Evolutionary conservation across 208 protist genomes (phyloP).

Genomic region (Leptomonas pyrrhocoris): DNA sequence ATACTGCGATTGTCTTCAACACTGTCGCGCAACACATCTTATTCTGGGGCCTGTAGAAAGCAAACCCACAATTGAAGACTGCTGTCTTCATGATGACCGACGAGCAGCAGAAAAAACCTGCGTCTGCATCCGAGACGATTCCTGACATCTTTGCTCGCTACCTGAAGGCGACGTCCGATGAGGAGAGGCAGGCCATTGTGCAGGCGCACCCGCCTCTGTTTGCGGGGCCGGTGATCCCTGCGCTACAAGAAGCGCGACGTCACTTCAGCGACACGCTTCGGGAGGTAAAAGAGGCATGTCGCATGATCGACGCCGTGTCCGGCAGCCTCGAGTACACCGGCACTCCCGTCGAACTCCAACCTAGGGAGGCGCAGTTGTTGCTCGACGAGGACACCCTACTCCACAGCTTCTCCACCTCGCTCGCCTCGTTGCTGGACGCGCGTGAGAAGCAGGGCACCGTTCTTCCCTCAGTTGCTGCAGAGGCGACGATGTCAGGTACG

Average conservation of each 20-base stretch:
- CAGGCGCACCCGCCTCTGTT: constrained; percentile 33
- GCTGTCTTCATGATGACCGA: no score
- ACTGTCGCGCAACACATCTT: no score
- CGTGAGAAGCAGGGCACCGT: constrained; percentile 7
- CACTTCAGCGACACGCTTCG: constrained; percentile 36
- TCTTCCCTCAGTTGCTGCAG: not conserved
- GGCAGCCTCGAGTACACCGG: constrained; percentile 43
- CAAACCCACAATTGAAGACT: no score
- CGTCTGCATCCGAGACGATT: constrained; percentile 12
- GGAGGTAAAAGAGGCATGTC: constrained; percentile 44
- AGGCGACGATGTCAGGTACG: not conserved
- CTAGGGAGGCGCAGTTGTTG: constrained; percentile 37
- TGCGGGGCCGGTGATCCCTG: constrained; percentile 36
- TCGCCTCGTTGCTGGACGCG: constrained; percentile 33
- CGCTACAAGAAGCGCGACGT: constrained; percentile 38
- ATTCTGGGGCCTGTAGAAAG: no score
- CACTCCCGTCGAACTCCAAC: constrained; percentile 31
- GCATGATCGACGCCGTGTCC: constrained; percentile 51
- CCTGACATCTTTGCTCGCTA: constrained; percentile 37
- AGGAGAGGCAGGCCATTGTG: constrained; percentile 15
- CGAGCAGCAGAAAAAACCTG: no score
- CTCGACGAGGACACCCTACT: constrained; percentile 54
- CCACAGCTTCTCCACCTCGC: constrained; percentile 44
- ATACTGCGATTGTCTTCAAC: no score
- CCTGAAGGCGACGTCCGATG: constrained; percentile 18